These are phyloP conservation scores for Saturnispora diversa DNA, from an alignment of 805 yeast species.

Conservation along the genomic window DNA sequence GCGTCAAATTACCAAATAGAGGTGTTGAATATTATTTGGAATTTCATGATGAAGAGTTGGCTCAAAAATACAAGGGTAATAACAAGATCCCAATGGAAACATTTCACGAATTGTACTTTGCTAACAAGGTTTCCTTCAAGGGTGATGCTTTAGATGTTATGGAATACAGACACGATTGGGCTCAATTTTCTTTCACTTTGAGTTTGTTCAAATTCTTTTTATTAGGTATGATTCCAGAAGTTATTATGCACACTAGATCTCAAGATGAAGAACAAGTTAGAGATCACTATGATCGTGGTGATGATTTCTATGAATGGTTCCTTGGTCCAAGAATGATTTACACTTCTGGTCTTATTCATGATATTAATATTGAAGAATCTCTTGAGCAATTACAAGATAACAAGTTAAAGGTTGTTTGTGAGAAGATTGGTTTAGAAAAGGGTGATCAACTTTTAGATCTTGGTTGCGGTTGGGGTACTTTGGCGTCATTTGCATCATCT, in stretches of 20 bases:
- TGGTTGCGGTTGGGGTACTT: conserved; percentile 97
- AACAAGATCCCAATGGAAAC: conserved; percentile 87
- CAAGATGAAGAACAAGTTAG: conserved; percentile 96
- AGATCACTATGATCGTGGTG: conserved; percentile 94
- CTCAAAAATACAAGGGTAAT: conserved; percentile 60
- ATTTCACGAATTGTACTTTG: conserved; percentile 82
- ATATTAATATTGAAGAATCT: conserved; percentile 62
- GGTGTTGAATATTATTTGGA: conserved; percentile 76
- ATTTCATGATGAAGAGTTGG: conserved; percentile 67
- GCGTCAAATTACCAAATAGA: conserved; percentile 63
- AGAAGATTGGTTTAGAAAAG: conserved; percentile 63
- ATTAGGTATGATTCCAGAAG: conserved; percentile 87
- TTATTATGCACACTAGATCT: conserved; percentile 81
- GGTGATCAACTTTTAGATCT: conserved; percentile 76
- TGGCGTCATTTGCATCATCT: conserved; percentile 75
- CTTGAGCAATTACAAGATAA: conserved; percentile 81
- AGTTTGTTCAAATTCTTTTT: conserved; percentile 72
- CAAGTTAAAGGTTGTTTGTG: conserved; percentile 80
- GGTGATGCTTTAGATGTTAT: conserved; percentile 79
- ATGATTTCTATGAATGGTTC: conserved; percentile 90
- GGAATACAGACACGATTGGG: conserved; percentile 92
- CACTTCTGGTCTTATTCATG: conserved; percentile 78
- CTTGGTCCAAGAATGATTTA: conserved; percentile 91
- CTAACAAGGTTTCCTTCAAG: conserved; percentile 74
- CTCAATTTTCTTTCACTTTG: conserved; percentile 67